Evolutionary conservation across 2,329 filamentous ascomycete species (phyloP).

Genomic region (Aspergillus carbonarius): DNA sequence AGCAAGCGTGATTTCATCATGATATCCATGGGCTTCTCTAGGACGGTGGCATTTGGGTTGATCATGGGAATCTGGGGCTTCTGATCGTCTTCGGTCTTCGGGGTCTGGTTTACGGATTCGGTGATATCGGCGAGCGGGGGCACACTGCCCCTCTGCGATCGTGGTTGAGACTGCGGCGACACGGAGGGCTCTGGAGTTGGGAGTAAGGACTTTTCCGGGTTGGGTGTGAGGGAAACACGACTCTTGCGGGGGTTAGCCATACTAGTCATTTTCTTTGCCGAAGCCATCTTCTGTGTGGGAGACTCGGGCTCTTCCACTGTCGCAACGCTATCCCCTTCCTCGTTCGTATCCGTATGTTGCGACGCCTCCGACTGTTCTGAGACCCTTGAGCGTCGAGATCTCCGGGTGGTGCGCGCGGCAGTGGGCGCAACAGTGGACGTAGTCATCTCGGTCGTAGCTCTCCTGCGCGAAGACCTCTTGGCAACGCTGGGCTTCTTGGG

Average conservation of each 20-base stretch:
- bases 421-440: constrained; percentile 35
- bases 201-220: constrained; percentile 42
- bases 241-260: constrained; percentile 43
- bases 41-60: constrained; percentile 70
- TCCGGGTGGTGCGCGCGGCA: constrained; percentile 30
- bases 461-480: constrained; percentile 58
- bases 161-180: constrained; percentile 49
- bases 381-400: constrained; percentile 46
- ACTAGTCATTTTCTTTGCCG: constrained; percentile 69
- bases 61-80: constrained; percentile 60
- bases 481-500: constrained; percentile 56
- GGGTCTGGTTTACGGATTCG: constrained; percentile 62
- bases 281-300: constrained; percentile 53
- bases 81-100: constrained; percentile 40
- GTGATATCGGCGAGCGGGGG: constrained; percentile 75
- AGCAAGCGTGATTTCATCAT: constrained; percentile 79
- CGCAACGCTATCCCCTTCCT: constrained; percentile 28
- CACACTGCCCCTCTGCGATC: constrained; percentile 42
- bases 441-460: constrained; percentile 51
- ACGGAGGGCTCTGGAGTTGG: constrained; percentile 53
- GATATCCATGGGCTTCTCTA: constrained; percentile 93
- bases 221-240: constrained; percentile 42
- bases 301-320: constrained; percentile 52
- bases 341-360: constrained; percentile 48
- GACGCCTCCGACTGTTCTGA: constrained; percentile 59